These are phyloP conservation scores for Puccinia coronata DNA, from an alignment of 1,284 basidiomycete genomes.

Conservation along the genomic window DNA sequence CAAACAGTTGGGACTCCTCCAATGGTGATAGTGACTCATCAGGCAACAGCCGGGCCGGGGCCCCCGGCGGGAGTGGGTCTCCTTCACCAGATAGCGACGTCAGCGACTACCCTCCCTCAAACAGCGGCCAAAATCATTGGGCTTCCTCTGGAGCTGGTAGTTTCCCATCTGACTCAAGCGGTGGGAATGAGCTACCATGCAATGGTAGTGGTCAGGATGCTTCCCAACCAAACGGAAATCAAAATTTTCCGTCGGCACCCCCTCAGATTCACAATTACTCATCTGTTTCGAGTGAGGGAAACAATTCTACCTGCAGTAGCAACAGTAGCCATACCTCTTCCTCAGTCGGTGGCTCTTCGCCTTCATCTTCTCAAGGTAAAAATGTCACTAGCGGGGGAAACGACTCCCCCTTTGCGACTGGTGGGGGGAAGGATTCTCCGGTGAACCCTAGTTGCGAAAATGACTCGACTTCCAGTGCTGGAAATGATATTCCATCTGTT, in stretches of 20 bases:
- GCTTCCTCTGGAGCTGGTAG: background rate
- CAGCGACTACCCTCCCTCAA: background rate
- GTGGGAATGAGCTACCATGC: background rate
- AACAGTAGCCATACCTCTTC: background rate
- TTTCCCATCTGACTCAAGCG: slow-evolving; percentile 12
- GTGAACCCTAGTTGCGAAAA: too few relatives aligned
- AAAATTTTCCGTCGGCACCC: background rate
- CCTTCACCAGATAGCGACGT: background rate
- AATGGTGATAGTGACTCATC: background rate
- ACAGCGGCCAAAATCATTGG: background rate
- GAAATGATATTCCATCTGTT: too few relatives aligned
- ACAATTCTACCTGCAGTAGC: background rate
- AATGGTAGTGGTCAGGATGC: slow-evolving; percentile 1
- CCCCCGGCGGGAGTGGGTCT: background rate
- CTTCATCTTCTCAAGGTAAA: background rate
- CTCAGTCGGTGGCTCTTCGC: background rate
- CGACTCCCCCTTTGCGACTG: too few relatives aligned
- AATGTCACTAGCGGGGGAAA: background rate
- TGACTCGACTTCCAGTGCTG: too few relatives aligned
- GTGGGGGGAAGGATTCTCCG: too few relatives aligned
- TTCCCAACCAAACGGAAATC: background rate
- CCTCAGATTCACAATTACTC: background rate
- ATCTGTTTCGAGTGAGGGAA: background rate
- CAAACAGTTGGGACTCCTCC: background rate
- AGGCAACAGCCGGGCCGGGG: background rate